Conservation (phyloP, 176 grass and related monocot species). For the Carex pumila region DNA sequence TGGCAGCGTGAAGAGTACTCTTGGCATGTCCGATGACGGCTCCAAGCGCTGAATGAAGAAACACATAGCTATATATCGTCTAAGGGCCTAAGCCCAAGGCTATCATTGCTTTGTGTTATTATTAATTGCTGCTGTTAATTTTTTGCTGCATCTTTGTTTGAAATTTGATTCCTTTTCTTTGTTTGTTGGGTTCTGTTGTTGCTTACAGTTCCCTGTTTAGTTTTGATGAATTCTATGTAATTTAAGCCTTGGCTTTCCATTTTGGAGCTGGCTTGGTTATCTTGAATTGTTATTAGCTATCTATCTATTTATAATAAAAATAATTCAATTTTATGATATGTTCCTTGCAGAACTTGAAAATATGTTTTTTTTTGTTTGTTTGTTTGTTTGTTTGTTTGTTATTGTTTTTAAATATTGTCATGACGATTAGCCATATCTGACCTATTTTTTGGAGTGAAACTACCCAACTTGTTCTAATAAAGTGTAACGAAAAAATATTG, state of each 20-base stretch:
- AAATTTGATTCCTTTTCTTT: neutral
- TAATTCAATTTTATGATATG: neutral
- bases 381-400: no score
- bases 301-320: neutral
- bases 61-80: neutral
- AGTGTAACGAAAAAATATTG: neutral
- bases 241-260: neutral
- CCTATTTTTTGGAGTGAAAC: neutral
- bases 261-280: neutral
- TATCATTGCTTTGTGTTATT: neutral
- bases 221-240: neutral
- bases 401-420: neutral
- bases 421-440: neutral
- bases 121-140: neutral
- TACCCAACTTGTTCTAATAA: neutral
- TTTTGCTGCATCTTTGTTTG: neutral
- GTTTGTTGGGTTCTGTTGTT: neutral
- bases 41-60: conserved; percentile 11
- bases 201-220: neutral
- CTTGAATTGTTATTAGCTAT: neutral
- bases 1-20: neutral
- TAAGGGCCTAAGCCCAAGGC: neutral
- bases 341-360: neutral
- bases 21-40: conserved; percentile 8
- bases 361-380: neutral